phyloP scores from a whole-genome alignment of 1,284 basidiomycete species.

The Cystobasidium pallidum region DNA sequence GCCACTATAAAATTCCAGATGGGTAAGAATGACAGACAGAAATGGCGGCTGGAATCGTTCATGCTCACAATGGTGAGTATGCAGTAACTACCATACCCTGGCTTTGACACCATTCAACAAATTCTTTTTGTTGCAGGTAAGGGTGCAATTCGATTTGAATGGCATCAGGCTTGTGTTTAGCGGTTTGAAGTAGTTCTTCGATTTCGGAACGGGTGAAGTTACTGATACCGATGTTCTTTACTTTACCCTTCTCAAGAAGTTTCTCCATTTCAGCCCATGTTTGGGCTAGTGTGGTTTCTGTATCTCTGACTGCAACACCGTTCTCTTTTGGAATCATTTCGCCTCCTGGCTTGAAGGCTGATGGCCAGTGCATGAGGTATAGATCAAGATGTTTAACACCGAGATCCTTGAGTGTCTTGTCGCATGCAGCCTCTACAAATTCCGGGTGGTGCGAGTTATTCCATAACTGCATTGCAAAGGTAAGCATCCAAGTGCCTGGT shows the following conservation, averaged over 20 bases:
- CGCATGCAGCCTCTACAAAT: constrained; percentile 66
- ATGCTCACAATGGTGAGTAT: constrained; percentile 33
- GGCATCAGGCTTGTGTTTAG: constrained; percentile 69
- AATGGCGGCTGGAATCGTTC: background rate
- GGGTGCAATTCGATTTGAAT: constrained; percentile 62
- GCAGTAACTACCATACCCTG: constrained; percentile 46
- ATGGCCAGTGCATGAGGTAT: constrained; percentile 58
- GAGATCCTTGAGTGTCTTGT: constrained; percentile 71
- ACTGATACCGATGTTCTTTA: constrained; percentile 73
- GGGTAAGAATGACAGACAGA: background rate
- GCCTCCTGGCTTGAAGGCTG: constrained; percentile 58
- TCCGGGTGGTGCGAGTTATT: constrained; percentile 72
- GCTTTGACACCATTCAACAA: constrained; percentile 39
- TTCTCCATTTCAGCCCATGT: constrained; percentile 85
- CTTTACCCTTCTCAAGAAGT: constrained; percentile 67
- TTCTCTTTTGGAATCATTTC: constrained; percentile 39
- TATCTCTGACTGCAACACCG: constrained; percentile 52
- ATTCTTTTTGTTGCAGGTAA: constrained; percentile 46
- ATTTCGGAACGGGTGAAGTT: constrained; percentile 46
- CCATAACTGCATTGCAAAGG: constrained; percentile 57
- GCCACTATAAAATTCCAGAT: background rate
- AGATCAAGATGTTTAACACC: constrained; percentile 79
- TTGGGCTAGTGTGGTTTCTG: constrained; percentile 61
- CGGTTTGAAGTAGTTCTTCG: constrained; percentile 59
- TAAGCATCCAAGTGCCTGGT: background rate